Evolutionary conservation across 306 rosid species (phyloP), one percentile per base, ranked within the genome.

Genomic region (Fagus crenata): DNA sequence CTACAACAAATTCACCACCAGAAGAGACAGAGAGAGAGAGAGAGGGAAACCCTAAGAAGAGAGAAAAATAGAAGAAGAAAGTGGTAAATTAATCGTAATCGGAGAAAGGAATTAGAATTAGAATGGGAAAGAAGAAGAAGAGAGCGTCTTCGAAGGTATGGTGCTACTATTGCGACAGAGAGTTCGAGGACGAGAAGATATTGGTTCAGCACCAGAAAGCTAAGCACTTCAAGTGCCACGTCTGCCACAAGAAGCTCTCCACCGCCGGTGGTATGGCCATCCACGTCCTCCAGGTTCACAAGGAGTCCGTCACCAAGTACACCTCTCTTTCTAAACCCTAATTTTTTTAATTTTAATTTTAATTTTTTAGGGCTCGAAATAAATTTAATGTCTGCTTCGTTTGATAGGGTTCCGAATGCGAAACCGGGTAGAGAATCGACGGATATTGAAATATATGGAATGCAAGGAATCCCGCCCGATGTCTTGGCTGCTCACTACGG

Each of bases 261-360:
- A 96, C 99, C 22, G 99, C 99, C 6, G 92, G 99, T 2, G 99
- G 99, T 71, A 96, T 96, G 99, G 88, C 96, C 88, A 96, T 96
- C 71, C 99, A 96, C 53, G 99, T 96, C 51, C 98, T 96, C 33
- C 99, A 96, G 89, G 99, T 96, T 63, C 99, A 96, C 89, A 96
- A 96, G 73, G 99, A 96, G 86, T 73, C 89, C 77, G 99, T 96
- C 88, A 86, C 93, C 87, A 91, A 92, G 99, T 96, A 84, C 35
- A n/a, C 39, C 39, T 18, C 37, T 67, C n/a, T 28, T 18, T 32
- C 64, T 13, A 55, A 18, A 79, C 75, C 35, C 8, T 70, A 64
- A 56, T 73, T 61, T 9, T 36, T 22, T 22, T 22, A 22, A 22
- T 22, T 22, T 22, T 22, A 22, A 22, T 22, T 22, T 22, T 22